Evolutionary conservation across 1,284 basidiomycete species (phyloP).

Genomic region (Cryptococcus sp.): DNA sequence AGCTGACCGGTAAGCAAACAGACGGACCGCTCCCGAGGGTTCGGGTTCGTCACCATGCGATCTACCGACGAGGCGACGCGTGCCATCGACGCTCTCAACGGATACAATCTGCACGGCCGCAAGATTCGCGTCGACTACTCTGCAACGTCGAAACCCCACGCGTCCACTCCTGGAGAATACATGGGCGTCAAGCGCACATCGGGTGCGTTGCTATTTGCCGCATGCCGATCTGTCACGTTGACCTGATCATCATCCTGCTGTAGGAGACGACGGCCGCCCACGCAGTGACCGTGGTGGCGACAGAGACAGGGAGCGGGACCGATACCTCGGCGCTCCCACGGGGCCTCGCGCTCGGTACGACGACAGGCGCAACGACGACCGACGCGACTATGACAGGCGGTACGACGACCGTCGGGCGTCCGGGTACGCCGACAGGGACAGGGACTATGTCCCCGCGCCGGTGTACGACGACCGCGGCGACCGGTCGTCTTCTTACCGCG

Average conservation of each 20-base stretch:
- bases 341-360: too few species aligned
- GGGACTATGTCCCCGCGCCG: too few species aligned
- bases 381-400: slow-evolving; percentile 1
- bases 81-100: slow-evolving; percentile 89
- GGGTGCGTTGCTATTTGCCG: slow-evolving; percentile 4
- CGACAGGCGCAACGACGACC: background rate
- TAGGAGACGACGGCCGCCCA: slow-evolving; percentile 19
- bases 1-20: slow-evolving; percentile 45
- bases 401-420: background rate
- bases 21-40: slow-evolving; percentile 94
- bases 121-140: slow-evolving; percentile 96
- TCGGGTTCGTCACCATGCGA: slow-evolving; percentile 95
- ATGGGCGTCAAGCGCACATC: slow-evolving; percentile 78
- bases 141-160: slow-evolving; percentile 86
- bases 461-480: too few species aligned
- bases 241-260: background rate
- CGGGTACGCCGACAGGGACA: too few species aligned
- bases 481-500: too few species aligned
- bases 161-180: slow-evolving; percentile 96
- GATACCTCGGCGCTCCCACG: too few species aligned
- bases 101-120: slow-evolving; percentile 89
- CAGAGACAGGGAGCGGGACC: background rate
- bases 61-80: slow-evolving; percentile 77
- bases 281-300: slow-evolving; percentile 33
- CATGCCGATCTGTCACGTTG: too few species aligned